Evolutionary conservation across 2,329 filamentous ascomycete genomes (phyloP).

Genomic region (Tympanopsis confertula): DNA sequence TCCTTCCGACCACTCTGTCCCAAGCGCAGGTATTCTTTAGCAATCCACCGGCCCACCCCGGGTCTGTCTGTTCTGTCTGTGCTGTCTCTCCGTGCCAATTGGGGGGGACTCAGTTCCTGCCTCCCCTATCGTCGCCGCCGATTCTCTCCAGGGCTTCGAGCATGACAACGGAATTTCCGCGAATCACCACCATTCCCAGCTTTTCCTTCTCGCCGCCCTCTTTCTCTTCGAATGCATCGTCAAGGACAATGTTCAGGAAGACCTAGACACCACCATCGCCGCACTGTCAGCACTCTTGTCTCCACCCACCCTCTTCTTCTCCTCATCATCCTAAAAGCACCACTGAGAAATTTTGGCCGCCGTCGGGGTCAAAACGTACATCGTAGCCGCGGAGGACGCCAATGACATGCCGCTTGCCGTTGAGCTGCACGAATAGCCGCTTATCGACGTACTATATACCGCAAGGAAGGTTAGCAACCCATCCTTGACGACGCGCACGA

Average conservation of each 20-base stretch:
- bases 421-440: conserved; percentile 92
- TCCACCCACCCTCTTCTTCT: too few relatives aligned
- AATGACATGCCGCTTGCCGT: conserved; percentile 94
- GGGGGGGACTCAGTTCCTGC: too few relatives aligned
- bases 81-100: too few relatives aligned
- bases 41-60: too few relatives aligned
- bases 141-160: conserved; percentile 70
- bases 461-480: too few relatives aligned
- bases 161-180: conserved; percentile 98
- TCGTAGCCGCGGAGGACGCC: conserved; percentile 91
- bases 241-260: conserved; percentile 94
- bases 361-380: conserved; percentile 42
- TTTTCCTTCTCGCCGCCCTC: conserved; percentile 78
- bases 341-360: too few relatives aligned
- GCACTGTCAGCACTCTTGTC: too few relatives aligned
- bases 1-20: too few relatives aligned
- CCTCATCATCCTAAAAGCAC: too few relatives aligned
- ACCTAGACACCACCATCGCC: conserved; percentile 47
- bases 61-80: too few relatives aligned
- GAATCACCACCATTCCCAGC: conserved; percentile 92
- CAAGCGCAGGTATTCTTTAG: too few relatives aligned
- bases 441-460: conserved; percentile 85
- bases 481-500: too few relatives aligned
- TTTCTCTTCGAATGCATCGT: conserved; percentile 94
- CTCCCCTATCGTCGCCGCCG: conserved; percentile 27